A percentile compares a stretch with the other conserved stretches of the same genome.
These are phyloP conservation scores for Alternaria arbusti DNA, from an alignment of 2,329 filamentous ascomycete genomes.

Conservation along the genomic window DNA sequence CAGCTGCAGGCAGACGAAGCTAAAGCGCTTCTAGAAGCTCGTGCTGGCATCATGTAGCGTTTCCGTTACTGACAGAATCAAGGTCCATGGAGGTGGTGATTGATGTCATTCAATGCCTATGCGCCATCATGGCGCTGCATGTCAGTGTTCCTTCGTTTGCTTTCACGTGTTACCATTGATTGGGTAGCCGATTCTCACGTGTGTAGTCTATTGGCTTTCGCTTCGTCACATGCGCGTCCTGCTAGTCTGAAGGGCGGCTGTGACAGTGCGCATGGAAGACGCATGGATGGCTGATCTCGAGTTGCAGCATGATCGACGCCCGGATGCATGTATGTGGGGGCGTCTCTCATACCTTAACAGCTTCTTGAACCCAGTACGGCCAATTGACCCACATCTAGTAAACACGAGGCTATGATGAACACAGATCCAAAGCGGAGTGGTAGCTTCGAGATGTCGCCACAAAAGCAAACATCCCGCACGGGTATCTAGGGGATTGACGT, in stretches of 20 bases:
- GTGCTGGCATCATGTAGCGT: constrained; percentile 1
- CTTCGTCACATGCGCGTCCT: constrained; percentile 16
- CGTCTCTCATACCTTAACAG: not conserved
- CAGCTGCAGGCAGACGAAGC: not conserved
- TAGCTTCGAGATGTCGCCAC: not conserved
- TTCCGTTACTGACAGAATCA: not conserved
- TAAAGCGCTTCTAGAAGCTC: constrained; percentile 17
- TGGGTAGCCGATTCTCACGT: constrained; percentile 21
- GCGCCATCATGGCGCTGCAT: not conserved
- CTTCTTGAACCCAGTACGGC: not conserved
- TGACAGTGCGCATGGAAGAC: constrained; percentile 5
- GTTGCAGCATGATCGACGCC: constrained; percentile 14
- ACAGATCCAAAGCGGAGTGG: not conserved
- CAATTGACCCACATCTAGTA: constrained; percentile 12
- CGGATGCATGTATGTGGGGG: constrained; percentile 4
- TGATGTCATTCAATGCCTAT: not conserved
- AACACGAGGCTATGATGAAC: constrained; percentile 8
- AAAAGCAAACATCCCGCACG: constrained; percentile 2
- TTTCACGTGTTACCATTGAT: constrained; percentile 8
- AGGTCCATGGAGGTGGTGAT: not conserved
- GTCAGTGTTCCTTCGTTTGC: not conserved
- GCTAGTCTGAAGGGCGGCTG: constrained; percentile 12
- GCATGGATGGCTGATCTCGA: constrained; percentile 3
- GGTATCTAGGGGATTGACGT: not conserved
- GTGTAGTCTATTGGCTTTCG: constrained; percentile 19